Percentiles rank a stretch among this genome's conserved stretches.
Conservation (phyloP, 768 basidiomycete species). For the Tricholoma hemisulphureum region DNA sequence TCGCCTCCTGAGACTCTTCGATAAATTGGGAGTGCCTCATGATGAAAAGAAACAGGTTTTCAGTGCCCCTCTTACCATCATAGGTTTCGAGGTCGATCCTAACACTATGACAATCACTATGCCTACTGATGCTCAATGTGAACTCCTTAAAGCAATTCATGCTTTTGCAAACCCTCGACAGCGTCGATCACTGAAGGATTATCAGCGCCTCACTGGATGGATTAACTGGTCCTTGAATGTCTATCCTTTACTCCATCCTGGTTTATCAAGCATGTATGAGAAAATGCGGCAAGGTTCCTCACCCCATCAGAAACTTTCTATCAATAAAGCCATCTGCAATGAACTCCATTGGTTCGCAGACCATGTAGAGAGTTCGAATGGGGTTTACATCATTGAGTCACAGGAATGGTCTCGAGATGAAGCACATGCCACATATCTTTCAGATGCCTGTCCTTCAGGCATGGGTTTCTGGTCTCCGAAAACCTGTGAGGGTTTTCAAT, state of each 20-base stretch:
- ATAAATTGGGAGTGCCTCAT: background rate
- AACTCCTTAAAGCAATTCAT: constrained; percentile 9
- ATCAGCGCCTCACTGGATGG: constrained; percentile 33
- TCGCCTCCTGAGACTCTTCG: too few species aligned
- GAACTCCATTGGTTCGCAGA: constrained; percentile 31
- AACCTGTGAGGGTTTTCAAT: constrained; percentile 10
- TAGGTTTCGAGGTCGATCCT: background rate
- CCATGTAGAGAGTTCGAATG: too few species aligned
- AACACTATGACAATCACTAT: background rate
- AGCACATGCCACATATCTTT: too few species aligned
- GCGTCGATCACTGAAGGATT: constrained; percentile 14
- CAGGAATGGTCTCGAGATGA: too few species aligned
- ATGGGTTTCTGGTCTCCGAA: constrained; percentile 24
- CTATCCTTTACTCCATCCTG: constrained; percentile 27
- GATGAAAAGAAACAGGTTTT: too few species aligned
- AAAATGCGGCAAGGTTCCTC: constrained; percentile 27
- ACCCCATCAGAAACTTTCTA: constrained; percentile 9
- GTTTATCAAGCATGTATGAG: constrained; percentile 25
- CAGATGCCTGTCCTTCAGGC: constrained; percentile 23
- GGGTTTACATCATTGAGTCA: too few species aligned
- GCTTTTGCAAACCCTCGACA: background rate
- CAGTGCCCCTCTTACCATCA: too few species aligned
- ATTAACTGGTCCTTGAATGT: constrained; percentile 42
- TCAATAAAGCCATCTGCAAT: constrained; percentile 19
- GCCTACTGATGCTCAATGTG: background rate